These are phyloP conservation scores for Xylogone sp. DNA, from an alignment of 2,329 filamentous ascomycete species.

Conservation along the genomic window DNA sequence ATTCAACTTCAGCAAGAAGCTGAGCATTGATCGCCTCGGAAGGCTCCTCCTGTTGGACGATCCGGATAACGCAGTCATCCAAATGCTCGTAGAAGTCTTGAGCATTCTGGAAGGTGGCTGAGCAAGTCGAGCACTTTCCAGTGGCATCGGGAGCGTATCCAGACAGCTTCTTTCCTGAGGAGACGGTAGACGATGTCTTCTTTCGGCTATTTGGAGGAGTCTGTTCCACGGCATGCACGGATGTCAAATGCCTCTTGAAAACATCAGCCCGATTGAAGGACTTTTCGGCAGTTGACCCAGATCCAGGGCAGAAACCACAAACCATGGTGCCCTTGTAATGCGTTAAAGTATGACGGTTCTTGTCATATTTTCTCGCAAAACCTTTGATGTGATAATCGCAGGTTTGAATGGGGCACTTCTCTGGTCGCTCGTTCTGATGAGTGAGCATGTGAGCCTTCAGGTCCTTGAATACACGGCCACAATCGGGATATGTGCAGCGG, in stretches of 20 bases:
- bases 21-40: constrained; percentile 65
- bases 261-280: constrained; percentile 96
- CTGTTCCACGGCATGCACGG: constrained; percentile 91
- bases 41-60: constrained; percentile 68
- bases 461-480: constrained; percentile 58
- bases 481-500: constrained; percentile 53
- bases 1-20: constrained; percentile 61
- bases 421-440: constrained; percentile 87
- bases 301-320: constrained; percentile 90
- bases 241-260: constrained; percentile 92
- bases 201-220: constrained; percentile 86
- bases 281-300: constrained; percentile 84
- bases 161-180: constrained; percentile 51
- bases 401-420: constrained; percentile 90
- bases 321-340: constrained; percentile 99
- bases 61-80: constrained; percentile 69
- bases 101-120: constrained; percentile 75
- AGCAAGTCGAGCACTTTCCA: constrained; percentile 90
- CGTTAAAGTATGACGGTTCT: constrained; percentile 92
- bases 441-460: constrained; percentile 91
- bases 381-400: constrained; percentile 95
- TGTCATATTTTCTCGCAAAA: constrained; percentile 96
- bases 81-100: constrained; percentile 98
- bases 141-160: constrained; percentile 73
- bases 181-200: constrained; percentile 42